phyloP scores from a whole-genome alignment of 2,329 filamentous ascomycete species.

The Pseudogymnoascus sp. region DNA sequence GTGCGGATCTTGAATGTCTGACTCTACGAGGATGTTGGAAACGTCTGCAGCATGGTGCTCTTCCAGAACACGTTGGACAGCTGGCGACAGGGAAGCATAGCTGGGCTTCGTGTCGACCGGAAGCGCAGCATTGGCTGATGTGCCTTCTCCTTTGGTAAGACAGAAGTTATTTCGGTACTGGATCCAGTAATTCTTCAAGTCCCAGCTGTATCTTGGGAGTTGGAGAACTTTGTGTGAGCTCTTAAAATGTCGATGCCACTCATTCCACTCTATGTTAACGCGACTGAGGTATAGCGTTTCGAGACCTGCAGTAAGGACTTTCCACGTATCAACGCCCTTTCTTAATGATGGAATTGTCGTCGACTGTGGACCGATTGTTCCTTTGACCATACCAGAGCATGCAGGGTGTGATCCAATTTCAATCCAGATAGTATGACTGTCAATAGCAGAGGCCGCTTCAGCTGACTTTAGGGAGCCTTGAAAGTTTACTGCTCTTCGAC shows the following conservation, averaged over 20 bases:
- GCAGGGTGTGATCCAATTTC: conserved; percentile 66
- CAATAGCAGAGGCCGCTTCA: conserved; percentile 51
- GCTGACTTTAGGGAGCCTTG: conserved; percentile 53
- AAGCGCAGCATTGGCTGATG: conserved; percentile 36
- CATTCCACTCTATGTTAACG: conserved; percentile 48
- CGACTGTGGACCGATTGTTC: conserved; percentile 29
- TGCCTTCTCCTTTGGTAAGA: conserved; percentile 49
- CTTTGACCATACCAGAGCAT: conserved; percentile 29
- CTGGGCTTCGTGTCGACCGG: conserved; percentile 27
- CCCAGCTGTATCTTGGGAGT: conserved; percentile 54
- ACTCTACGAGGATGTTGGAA: conserved; percentile 44
- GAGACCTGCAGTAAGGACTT: conserved; percentile 42
- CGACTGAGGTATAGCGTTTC: conserved; percentile 42
- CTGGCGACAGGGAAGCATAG: conserved; percentile 36
- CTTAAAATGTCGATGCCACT: conserved; percentile 50
- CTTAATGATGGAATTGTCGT: conserved; percentile 39
- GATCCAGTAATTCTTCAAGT: conserved; percentile 50
- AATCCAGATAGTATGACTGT: conserved; percentile 60
- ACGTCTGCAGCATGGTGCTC: conserved; percentile 45
- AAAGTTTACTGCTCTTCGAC: conserved; percentile 62
- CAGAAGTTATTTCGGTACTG: conserved; percentile 49
- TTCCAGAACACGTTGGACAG: conserved; percentile 46
- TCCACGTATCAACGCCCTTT: conserved; percentile 48
- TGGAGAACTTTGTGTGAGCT: conserved; percentile 44
- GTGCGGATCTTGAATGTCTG: conserved; percentile 34